Conservation (phyloP, 805 yeast species). For the Naumovozyma dairenensis region DNA sequence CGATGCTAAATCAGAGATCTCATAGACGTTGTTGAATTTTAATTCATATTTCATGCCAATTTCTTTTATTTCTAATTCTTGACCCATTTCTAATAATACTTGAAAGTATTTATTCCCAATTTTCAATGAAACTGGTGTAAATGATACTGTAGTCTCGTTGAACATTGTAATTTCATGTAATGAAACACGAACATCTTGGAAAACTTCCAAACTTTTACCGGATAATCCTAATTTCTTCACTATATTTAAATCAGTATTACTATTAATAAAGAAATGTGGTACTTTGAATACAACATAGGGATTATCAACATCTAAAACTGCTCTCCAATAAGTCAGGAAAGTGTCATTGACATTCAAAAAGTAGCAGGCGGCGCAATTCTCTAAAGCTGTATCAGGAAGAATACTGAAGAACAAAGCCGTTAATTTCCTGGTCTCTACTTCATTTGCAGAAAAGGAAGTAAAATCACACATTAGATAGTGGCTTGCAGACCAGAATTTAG, state of each 20-base stretch:
- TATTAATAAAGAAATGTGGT: slow-evolving; percentile 35
- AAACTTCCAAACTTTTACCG: slow-evolving; percentile 32
- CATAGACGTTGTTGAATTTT: slow-evolving; percentile 35
- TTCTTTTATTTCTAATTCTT: slow-evolving; percentile 30
- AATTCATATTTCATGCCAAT: slow-evolving; percentile 28
- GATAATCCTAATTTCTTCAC: slow-evolving; percentile 39
- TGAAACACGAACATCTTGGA: slow-evolving; percentile 42
- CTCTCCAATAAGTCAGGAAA: slow-evolving; percentile 19
- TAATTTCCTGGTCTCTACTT: slow-evolving; percentile 9
- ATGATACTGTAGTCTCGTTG: slow-evolving; percentile 39
- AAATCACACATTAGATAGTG: slow-evolving; percentile 56
- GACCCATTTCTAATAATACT: slow-evolving; percentile 37
- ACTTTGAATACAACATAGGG: slow-evolving; percentile 21
- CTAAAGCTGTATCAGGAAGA: slow-evolving; percentile 41
- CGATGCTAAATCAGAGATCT: slow-evolving; percentile 32
- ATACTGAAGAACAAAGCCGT: slow-evolving; percentile 30
- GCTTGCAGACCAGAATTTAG: slow-evolving; percentile 59
- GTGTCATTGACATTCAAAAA: slow-evolving; percentile 34
- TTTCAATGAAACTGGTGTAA: slow-evolving; percentile 51
- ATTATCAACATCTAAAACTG: slow-evolving; percentile 16
- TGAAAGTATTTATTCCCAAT: slow-evolving; percentile 66
- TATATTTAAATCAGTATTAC: slow-evolving; percentile 36
- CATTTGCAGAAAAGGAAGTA: slow-evolving; percentile 39
- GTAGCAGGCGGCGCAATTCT: slow-evolving; percentile 44
- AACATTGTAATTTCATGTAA: slow-evolving; percentile 44